phyloP scores from a whole-genome alignment of 768 basidiomycete species.

The Porphyrellus cyaneotinctus region DNA sequence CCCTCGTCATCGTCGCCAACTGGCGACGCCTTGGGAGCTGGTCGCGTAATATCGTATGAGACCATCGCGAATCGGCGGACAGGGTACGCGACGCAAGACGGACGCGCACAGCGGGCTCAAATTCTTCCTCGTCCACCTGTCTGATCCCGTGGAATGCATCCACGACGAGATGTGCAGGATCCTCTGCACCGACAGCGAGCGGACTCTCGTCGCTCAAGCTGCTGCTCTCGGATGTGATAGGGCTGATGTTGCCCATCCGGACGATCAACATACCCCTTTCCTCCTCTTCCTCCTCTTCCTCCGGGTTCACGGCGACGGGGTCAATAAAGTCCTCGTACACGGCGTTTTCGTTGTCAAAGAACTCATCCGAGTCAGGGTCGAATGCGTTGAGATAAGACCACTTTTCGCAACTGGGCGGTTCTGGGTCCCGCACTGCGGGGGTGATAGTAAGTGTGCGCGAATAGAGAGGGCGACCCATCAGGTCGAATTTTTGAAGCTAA shows the following conservation, averaged over 20 bases:
- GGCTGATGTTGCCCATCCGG: conserved; percentile 32
- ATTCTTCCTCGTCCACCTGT: conserved; percentile 20
- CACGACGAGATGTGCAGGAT: conserved; percentile 38
- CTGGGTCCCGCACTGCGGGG: conserved; percentile 45
- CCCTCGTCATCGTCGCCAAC: neutral
- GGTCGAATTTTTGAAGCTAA: conserved; percentile 15
- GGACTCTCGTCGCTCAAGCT: conserved; percentile 49
- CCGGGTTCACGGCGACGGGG: conserved; percentile 26
- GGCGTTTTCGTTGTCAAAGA: conserved; percentile 54
- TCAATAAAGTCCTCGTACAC: conserved; percentile 64
- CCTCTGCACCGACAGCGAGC: conserved; percentile 44
- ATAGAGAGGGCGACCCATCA: conserved; percentile 61
- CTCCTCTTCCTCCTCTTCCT: conserved; percentile 21
- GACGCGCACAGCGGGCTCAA: conserved; percentile 18
- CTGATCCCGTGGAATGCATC: conserved; percentile 31
- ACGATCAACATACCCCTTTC: conserved; percentile 31
- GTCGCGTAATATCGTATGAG: neutral
- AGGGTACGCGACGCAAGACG: conserved; percentile 20
- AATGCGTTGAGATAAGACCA: conserved; percentile 68
- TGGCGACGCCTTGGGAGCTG: conserved; percentile 2
- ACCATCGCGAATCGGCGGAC: conserved; percentile 6
- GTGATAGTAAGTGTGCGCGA: conserved; percentile 39
- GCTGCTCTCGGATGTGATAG: conserved; percentile 39
- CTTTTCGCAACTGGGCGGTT: conserved; percentile 42
- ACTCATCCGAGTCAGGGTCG: conserved; percentile 80